Evolutionary conservation across 2,329 filamentous ascomycete genomes (phyloP).

Genomic region (Arthrobotrys entomopaga): DNA sequence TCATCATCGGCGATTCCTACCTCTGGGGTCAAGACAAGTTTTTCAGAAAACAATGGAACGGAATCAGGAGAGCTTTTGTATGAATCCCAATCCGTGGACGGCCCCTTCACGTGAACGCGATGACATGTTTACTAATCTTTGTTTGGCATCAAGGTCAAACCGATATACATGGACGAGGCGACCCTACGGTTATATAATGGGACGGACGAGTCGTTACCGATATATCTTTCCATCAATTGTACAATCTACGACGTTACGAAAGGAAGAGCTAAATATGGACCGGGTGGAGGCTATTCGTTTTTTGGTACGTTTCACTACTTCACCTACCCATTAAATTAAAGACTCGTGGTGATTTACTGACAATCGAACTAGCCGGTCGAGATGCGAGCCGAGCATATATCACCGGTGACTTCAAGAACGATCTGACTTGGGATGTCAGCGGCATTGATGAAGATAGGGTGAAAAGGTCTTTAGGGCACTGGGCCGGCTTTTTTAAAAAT

Average conservation of each 20-base stretch:
- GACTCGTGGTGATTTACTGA: neutral
- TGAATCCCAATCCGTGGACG: neutral
- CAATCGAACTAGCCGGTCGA: constrained; percentile 68
- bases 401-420: constrained; percentile 89
- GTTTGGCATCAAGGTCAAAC: constrained; percentile 63
- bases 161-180: constrained; percentile 76
- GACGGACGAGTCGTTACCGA: constrained; percentile 75
- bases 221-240: constrained; percentile 91
- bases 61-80: constrained; percentile 68
- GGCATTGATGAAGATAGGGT: constrained; percentile 72
- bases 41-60: constrained; percentile 70
- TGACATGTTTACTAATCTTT: constrained; percentile 29
- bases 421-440: constrained; percentile 83
- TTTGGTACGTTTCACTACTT: constrained; percentile 65
- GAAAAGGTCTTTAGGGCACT: constrained; percentile 44
- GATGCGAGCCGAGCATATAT: constrained; percentile 91
- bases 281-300: constrained; percentile 84
- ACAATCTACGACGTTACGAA: constrained; percentile 85
- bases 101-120: constrained; percentile 4
- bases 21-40: constrained; percentile 77
- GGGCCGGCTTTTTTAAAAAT: constrained; percentile 49
- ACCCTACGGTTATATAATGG: constrained; percentile 83
- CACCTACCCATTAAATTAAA: neutral
- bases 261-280: constrained; percentile 77
- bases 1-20: constrained; percentile 77